Conservation (phyloP, 2,329 filamentous ascomycete species). For the Clarireedia sp. region DNA sequence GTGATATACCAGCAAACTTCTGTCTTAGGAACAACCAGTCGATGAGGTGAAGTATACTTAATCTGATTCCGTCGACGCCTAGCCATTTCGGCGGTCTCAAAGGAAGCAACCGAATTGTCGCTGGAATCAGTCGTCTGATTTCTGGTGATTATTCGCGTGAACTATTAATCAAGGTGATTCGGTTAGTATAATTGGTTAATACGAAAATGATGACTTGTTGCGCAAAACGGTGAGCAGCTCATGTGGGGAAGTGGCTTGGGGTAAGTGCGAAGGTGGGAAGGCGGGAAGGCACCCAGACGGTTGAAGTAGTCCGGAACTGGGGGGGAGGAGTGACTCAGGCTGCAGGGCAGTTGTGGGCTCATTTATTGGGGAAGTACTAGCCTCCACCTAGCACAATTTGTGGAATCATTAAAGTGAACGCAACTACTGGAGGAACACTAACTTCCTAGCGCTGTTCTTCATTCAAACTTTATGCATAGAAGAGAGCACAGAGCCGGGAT, state of each 20-base stretch:
- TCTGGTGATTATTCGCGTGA: not conserved
- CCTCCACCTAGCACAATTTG: not conserved
- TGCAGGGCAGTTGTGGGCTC: not conserved
- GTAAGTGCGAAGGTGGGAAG: no score
- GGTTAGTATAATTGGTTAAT: no score
- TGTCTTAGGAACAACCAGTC: slow-evolving; percentile 14
- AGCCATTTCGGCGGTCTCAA: not conserved
- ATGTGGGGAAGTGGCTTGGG: no score
- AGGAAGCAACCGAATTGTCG: not conserved
- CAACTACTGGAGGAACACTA: not conserved
- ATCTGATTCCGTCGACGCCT: not conserved
- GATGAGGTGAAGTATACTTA: not conserved
- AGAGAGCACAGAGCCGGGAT: not conserved
- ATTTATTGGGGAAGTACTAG: not conserved
- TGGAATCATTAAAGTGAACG: not conserved
- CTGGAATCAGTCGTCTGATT: not conserved
- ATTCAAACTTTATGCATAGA: not conserved
- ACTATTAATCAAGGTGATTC: no score
- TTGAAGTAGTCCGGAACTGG: no score
- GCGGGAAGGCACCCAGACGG: no score
- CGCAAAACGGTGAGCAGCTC: no score
- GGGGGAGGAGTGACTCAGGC: no score
- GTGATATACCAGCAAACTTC: slow-evolving; percentile 19
- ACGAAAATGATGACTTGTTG: no score
- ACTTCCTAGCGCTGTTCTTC: not conserved